Conservation (phyloP, 2,329 filamentous ascomycete genomes). For the Knufia fluminis region DNA sequence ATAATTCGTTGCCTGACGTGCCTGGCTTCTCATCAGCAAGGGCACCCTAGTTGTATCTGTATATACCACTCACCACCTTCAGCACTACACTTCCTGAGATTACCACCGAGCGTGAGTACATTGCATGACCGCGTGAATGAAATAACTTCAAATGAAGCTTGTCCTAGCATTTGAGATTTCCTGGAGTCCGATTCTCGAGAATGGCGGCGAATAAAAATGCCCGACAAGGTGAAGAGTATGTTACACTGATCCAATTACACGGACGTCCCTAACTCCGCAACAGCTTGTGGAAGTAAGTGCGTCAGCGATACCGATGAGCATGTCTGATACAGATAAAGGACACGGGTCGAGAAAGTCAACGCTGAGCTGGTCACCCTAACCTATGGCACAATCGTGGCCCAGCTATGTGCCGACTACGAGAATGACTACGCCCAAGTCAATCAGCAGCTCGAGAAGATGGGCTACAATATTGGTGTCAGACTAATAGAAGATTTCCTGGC, state of each 20-base stretch:
- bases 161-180: background rate
- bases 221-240: constrained; percentile 67
- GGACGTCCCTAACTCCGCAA: background rate
- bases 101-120: too few relatives aligned
- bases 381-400: constrained; percentile 93
- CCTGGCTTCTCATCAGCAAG: too few relatives aligned
- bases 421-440: constrained; percentile 92
- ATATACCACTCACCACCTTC: too few relatives aligned
- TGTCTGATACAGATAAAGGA: constrained; percentile 45
- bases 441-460: constrained; percentile 97
- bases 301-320: background rate
- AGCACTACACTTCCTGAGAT: too few relatives aligned
- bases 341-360: constrained; percentile 93
- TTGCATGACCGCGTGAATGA: too few relatives aligned
- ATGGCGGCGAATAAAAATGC: constrained; percentile 45
- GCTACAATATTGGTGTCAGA: constrained; percentile 93
- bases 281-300: constrained; percentile 86
- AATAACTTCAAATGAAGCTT: background rate
- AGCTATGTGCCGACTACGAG: constrained; percentile 94
- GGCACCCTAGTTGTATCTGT: too few relatives aligned
- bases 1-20: too few relatives aligned
- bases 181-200: background rate
- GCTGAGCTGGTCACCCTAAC: constrained; percentile 94
- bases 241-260: constrained; percentile 12
- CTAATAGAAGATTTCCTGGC: constrained; percentile 96